A percentile compares a stretch with the other conserved stretches of the same genome.
Conservation (phyloP, 2,329 filamentous ascomycete genomes). For the Colletotrichum orbiculare region DNA sequence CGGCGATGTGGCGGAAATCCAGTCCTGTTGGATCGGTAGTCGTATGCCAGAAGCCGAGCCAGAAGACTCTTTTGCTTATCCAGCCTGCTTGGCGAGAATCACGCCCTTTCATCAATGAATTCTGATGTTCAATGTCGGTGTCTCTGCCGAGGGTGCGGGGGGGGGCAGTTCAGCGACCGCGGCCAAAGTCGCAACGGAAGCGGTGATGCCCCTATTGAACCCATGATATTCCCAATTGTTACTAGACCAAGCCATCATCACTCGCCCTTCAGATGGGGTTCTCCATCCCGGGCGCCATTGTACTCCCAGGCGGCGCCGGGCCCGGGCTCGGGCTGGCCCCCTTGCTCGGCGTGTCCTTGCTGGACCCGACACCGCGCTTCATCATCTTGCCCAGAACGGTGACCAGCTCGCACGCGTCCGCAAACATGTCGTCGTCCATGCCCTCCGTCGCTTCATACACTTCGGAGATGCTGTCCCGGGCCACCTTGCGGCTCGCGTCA, state of each 20-base stretch:
- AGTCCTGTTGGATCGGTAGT: too few species aligned
- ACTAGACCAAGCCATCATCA: not conserved
- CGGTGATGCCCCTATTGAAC: too few species aligned
- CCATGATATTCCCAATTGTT: too few species aligned
- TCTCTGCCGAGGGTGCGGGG: too few species aligned
- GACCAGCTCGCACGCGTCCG: constrained; percentile 89
- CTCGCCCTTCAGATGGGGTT: constrained; percentile 53
- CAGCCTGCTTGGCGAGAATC: too few species aligned
- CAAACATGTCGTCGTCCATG: constrained; percentile 95
- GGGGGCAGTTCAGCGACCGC: too few species aligned
- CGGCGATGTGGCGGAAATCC: too few species aligned
- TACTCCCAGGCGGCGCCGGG: constrained; percentile 37
- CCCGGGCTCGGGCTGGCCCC: constrained; percentile 45
- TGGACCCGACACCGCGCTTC: constrained; percentile 72
- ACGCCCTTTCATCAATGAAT: too few species aligned
- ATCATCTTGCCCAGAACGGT: constrained; percentile 89
- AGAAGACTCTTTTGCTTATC: too few species aligned
- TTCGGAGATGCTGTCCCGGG: constrained; percentile 85
- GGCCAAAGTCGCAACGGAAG: too few species aligned
- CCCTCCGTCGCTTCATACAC: constrained; percentile 92
- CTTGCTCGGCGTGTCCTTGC: constrained; percentile 47
- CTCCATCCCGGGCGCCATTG: constrained; percentile 52
- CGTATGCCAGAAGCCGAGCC: too few species aligned
- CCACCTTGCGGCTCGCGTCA: constrained; percentile 79
- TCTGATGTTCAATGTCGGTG: too few species aligned